Conservation (phyloP, 352 stramenopile species). For the Albugo candida region DNA sequence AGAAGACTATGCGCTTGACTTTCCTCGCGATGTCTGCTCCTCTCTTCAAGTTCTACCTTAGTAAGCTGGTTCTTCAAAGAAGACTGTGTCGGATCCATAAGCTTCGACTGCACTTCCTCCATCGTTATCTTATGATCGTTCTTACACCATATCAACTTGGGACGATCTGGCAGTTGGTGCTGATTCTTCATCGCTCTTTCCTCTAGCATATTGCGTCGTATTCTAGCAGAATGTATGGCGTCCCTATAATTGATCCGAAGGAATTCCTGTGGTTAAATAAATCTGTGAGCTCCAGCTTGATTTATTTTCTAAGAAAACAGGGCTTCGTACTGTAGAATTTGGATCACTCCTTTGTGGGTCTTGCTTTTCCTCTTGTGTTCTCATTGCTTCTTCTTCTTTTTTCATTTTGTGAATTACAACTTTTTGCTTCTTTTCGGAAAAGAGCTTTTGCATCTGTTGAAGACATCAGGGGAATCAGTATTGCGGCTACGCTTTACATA, state of each 20-base stretch:
- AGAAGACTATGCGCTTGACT: conserved; percentile 35
- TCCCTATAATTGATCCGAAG: conserved; percentile 1
- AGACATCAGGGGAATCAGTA: not conserved
- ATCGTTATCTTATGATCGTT: not conserved
- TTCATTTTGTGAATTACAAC: conserved; percentile 47
- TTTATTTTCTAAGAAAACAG: not conserved
- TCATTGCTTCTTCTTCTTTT: conserved; percentile 42
- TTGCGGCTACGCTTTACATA: not conserved
- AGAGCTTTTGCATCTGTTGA: conserved; percentile 25
- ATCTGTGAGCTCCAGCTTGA: not conserved
- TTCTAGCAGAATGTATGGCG: not conserved
- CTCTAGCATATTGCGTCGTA: not conserved
- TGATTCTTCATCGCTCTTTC: not conserved
- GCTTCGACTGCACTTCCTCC: conserved; percentile 1
- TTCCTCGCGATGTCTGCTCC: conserved; percentile 14
- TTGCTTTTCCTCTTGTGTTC: not conserved
- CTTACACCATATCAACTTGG: not conserved
- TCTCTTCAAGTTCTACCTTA: conserved; percentile 24
- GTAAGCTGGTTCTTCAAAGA: conserved; percentile 26
- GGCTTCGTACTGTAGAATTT: conserved; percentile 6
- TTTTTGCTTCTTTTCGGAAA: conserved; percentile 58
- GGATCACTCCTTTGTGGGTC: conserved; percentile 4
- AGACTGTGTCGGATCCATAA: conserved; percentile 27
- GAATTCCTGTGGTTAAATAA: not conserved
- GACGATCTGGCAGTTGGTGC: not conserved